Evolutionary conservation across 2,329 filamentous ascomycete species (phyloP), one percentile per base, ranked within the genome.

Genomic region (Fusarium hainanense): DNA sequence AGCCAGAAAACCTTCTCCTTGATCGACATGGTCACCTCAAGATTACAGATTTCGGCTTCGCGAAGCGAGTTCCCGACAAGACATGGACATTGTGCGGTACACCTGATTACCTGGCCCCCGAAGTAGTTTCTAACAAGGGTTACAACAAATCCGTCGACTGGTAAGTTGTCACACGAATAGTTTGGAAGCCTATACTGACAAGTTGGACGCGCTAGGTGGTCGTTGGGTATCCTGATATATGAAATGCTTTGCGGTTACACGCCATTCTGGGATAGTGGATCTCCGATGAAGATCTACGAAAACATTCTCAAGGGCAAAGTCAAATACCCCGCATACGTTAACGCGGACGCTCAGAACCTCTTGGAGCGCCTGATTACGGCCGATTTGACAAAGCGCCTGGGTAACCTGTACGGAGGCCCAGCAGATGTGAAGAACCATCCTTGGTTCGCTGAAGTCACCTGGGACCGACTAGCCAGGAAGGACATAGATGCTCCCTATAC

Each of bases 71-170:
- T 27, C 94, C 94, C 18, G 96, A 99, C 85, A 98, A 98, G 82
- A 99, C 96, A 43, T 99, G 96, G 96, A 99, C 96, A 27, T 87
- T 99, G 43, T 99, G 96, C 79, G 96, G 96, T 65, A 99, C 96
- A 14, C 96, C 96, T 9, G 96, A 99, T 81, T 99, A 99, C 79
- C 88, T 99, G 37, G 96, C 96, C 1, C 96, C 96, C 0, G 96
- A 99, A 82, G 96, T 99, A 16, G 96, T 99, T n/a, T 94, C 94
- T 64, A 98, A 95, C 80, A 98, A 98, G 83, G 96, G 96, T 55
- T 99, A 99, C 85, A 99, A 99, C 85, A 99, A 98, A 81, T 98
- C 95, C 42, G 96, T 99, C 20, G 96, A 99, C 79, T 99, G 96
- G 96, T 98, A 83, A 83, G 92, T 83, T n/a, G 20, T 30, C 34